phyloP scores from a whole-genome alignment of 108 stramenopile genomes.

The Discostella pseudostelligera region DNA sequence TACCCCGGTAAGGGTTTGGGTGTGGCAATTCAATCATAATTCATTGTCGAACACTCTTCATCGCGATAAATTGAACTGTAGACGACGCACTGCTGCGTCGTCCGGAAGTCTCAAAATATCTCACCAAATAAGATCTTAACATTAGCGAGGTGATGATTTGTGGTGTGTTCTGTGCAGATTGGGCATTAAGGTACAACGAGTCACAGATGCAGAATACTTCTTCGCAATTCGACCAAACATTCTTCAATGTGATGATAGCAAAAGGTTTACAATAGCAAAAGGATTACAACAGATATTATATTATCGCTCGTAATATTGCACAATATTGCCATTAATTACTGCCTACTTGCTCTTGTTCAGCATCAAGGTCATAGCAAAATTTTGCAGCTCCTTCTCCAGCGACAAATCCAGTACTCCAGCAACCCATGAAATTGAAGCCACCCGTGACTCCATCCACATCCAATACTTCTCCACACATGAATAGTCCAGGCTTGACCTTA shows the following conservation, averaged over 20 bases:
- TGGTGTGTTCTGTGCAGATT: no score
- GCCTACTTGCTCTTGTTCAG: no score
- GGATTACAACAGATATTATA: no score
- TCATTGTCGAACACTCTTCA: constrained; percentile 27
- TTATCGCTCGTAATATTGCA: no score
- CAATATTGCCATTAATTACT: no score
- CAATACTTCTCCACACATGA: constrained; percentile 83
- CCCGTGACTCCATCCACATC: constrained; percentile 92
- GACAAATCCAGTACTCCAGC: constrained; percentile 86
- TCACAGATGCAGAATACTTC: no score
- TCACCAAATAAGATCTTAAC: not conserved
- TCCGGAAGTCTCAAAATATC: constrained; percentile 10
- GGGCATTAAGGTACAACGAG: no score
- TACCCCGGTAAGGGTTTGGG: constrained; percentile 39
- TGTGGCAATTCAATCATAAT: constrained; percentile 13
- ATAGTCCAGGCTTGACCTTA: constrained; percentile 65
- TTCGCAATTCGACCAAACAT: no score
- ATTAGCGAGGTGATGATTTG: no score
- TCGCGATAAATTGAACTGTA: constrained; percentile 29
- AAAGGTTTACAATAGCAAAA: no score
- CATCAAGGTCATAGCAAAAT: constrained; percentile 10
- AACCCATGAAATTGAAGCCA: constrained; percentile 89
- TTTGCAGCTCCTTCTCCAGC: constrained; percentile 61
- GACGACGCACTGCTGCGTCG: constrained; percentile 21
- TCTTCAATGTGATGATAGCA: no score